These are phyloP conservation scores for Dunaliella primolecta DNA, from an alignment of 139 green algal species.

Conservation along the genomic window DNA sequence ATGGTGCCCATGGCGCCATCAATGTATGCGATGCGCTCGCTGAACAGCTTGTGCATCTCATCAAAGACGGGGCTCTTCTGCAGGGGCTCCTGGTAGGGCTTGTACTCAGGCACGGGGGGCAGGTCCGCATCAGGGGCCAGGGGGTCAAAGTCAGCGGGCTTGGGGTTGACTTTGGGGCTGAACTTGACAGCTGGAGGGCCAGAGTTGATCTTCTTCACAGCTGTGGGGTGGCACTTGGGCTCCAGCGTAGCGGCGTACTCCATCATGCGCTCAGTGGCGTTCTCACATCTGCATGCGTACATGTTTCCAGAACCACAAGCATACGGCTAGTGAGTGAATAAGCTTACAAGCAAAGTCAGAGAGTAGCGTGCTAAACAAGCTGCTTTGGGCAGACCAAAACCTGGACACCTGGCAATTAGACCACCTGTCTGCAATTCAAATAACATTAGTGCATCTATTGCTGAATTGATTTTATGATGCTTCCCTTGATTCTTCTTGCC, in stretches of 20 bases:
- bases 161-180: constrained; percentile 48
- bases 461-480: no score
- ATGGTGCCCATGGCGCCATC: constrained; percentile 96
- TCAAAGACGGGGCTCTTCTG: constrained; percentile 24
- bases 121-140: constrained; percentile 42
- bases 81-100: constrained; percentile 1
- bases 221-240: constrained; percentile 89
- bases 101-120: constrained; percentile 55
- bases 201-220: constrained; percentile 66
- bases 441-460: no score
- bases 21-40: constrained; percentile 90
- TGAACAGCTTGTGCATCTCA: constrained; percentile 75
- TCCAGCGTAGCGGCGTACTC: constrained; percentile 88
- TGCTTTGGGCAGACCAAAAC: no score
- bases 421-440: no score
- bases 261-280: constrained; percentile 94
- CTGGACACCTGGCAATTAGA: no score
- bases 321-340: no score
- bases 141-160: constrained; percentile 43
- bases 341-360: no score
- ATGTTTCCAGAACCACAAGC: no score
- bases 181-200: constrained; percentile 30
- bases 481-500: no score
- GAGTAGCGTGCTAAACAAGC: no score
- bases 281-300: constrained; percentile 84